Evolutionary conservation across 2,329 filamentous ascomycete species (phyloP).

Genomic region (Aspergillus neotritici): DNA sequence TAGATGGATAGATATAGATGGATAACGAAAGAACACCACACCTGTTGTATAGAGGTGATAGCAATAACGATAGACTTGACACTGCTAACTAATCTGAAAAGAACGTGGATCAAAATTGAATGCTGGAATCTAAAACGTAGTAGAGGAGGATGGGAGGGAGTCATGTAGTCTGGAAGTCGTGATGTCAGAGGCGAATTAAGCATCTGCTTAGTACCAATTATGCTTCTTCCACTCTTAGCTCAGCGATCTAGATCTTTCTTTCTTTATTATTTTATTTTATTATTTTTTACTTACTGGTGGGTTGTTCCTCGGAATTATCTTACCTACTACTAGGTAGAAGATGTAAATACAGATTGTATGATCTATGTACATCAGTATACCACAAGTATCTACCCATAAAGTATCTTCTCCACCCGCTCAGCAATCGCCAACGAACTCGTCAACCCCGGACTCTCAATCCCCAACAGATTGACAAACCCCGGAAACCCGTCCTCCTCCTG

Average conservation of each 20-base stretch:
- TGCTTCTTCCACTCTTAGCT: not conserved
- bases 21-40: too few species aligned
- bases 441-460: slow-evolving; percentile 88
- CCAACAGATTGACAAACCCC: slow-evolving; percentile 84
- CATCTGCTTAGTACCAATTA: not conserved
- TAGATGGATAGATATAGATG: too few species aligned
- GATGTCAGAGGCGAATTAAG: not conserved
- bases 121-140: too few species aligned
- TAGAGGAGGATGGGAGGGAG: not conserved
- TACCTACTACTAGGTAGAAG: not conserved
- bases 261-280: not conserved
- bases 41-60: too few species aligned
- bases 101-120: too few species aligned
- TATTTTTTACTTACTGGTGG: not conserved
- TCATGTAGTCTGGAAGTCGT: not conserved
- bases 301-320: not conserved
- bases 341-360: too few species aligned
- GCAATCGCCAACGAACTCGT: slow-evolving; percentile 83
- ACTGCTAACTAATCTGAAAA: too few species aligned
- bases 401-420: slow-evolving; percentile 61
- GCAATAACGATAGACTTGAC: too few species aligned
- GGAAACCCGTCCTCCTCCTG: slow-evolving; percentile 67
- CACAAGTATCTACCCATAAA: slow-evolving; percentile 39
- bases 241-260: not conserved
- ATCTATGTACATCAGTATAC: too few species aligned